Evolutionary conservation across 2,329 filamentous ascomycete genomes (phyloP).

Genomic region (Hymenoscyphus salicellus): DNA sequence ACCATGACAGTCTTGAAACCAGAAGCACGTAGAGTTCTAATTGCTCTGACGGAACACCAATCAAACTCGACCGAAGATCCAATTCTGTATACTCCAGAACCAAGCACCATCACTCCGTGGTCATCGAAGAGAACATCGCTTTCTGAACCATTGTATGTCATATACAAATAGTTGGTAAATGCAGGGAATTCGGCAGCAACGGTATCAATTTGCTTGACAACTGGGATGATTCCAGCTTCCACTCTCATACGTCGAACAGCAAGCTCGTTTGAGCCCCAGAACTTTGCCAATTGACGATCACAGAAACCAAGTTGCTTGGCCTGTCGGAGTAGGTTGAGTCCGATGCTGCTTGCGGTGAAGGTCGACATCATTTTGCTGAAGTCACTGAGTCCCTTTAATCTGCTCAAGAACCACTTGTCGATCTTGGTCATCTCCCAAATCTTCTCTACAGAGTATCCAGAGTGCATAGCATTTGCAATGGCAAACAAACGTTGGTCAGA

Average conservation of each 20-base stretch:
- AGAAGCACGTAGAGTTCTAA: slow-evolving; percentile 79
- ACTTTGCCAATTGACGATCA: slow-evolving; percentile 88
- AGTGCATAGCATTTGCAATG: slow-evolving; percentile 95
- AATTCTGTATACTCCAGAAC: slow-evolving; percentile 94
- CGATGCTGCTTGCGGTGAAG: slow-evolving; percentile 63
- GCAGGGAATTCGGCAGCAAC: slow-evolving; percentile 96
- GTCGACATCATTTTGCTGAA: slow-evolving; percentile 77
- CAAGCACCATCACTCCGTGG: slow-evolving; percentile 87
- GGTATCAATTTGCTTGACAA: slow-evolving; percentile 98
- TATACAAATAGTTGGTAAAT: slow-evolving; percentile 91
- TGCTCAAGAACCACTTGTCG: slow-evolving; percentile 96
- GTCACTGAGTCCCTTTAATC: slow-evolving; percentile 85
- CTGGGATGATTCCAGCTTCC: slow-evolving; percentile 81
- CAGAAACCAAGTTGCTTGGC: slow-evolving; percentile 94
- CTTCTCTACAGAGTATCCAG: slow-evolving; percentile 90
- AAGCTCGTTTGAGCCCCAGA: slow-evolving; percentile 91
- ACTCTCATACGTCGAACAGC: slow-evolving; percentile 79
- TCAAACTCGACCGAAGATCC: slow-evolving; percentile 98
- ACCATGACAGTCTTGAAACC: slow-evolving; percentile 96
- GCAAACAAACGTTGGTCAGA: slow-evolving; percentile 97
- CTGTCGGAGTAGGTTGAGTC: slow-evolving; percentile 66
- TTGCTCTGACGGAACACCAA: slow-evolving; percentile 95
- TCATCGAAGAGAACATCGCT: slow-evolving; percentile 83
- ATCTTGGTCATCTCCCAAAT: slow-evolving; percentile 99
- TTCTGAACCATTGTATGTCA: slow-evolving; percentile 90